Percentiles rank a stretch among this genome's conserved stretches.
These are phyloP conservation scores for Russula sp. DNA, from an alignment of 768 basidiomycete genomes.

Conservation along the genomic window DNA sequence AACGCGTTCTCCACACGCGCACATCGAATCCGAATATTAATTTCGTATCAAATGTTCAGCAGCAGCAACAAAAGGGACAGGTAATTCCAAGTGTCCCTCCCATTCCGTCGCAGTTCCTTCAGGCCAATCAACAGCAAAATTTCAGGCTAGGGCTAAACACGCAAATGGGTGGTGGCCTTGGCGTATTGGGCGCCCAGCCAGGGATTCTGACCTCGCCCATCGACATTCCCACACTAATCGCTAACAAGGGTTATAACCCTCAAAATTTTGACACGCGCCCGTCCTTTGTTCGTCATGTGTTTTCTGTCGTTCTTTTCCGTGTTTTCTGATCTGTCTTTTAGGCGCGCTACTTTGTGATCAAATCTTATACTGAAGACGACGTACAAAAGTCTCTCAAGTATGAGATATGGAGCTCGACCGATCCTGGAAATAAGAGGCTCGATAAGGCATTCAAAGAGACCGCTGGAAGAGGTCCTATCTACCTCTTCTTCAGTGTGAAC, in stretches of 20 bases:
- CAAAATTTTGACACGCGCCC: slow-evolving; percentile 79
- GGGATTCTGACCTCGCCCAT: slow-evolving; percentile 61
- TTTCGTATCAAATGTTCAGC: slow-evolving; percentile 47
- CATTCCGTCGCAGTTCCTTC: slow-evolving; percentile 68
- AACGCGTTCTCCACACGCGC: slow-evolving; percentile 53
- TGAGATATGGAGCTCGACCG: slow-evolving; percentile 97
- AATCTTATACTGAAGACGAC: slow-evolving; percentile 98
- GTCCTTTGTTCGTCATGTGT: slow-evolving; percentile 54
- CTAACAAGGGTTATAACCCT: slow-evolving; percentile 90
- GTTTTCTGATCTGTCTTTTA: slow-evolving; percentile 35
- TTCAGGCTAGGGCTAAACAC: slow-evolving; percentile 27
- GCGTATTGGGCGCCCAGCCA: slow-evolving; percentile 38
- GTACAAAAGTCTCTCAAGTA: slow-evolving; percentile 98
- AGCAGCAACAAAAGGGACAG: slow-evolving; percentile 36
- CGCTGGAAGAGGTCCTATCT: slow-evolving; percentile 89
- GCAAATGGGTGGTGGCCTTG: slow-evolving; percentile 43
- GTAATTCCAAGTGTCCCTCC: slow-evolving; percentile 64
- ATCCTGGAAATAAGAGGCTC: slow-evolving; percentile 94
- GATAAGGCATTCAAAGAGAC: slow-evolving; percentile 97
- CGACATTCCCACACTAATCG: slow-evolving; percentile 82
- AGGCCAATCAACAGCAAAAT: slow-evolving; percentile 42
- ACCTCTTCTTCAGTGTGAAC: slow-evolving; percentile 98
- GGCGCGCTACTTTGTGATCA: slow-evolving; percentile 97
- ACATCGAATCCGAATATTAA: slow-evolving; percentile 69
- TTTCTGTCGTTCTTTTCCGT: slow-evolving; percentile 6